Evolutionary conservation across 2,329 filamentous ascomycete species (phyloP), one percentile per base, ranked within the genome.

Genomic region (Penicillium verrucosum): DNA sequence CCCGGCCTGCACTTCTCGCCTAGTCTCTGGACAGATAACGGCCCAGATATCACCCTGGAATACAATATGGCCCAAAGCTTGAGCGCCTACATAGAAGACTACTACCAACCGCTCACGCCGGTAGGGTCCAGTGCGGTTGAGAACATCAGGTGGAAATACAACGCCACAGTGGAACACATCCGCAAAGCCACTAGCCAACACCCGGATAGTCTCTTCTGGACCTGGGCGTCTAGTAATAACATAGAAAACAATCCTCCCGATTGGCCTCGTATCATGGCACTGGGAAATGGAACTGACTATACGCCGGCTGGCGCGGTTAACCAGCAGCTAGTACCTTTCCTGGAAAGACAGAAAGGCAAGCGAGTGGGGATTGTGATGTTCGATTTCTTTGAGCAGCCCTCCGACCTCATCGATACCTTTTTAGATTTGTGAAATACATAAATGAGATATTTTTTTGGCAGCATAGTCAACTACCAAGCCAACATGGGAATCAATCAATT

Each of bases 341-440:
- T 82, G 27, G 56, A 70, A 49, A 44, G 59, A 4, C 59, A 76
- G 55, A 72, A 68, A 43, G 78, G 78, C 2, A 74, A 77, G 64
- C 72, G 80, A 49, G 48, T 82, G n/a, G 80, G 80, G 0, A 78
- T 82, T 58, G 75, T 82, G 14, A 80, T 82, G 70, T 75, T 82
- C 66, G 80, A 82, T 61, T 82, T 79, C 60, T 82, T 75, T 60
- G 75, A 81, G 43, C 65, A 74, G 60, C 79, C 78, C 0, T 63
- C 54, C 2, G 70, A 75, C 4, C 60, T 82, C 47, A 62, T 82
- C 18, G 67, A 73, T 52, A 67, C 70, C 2, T 71, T 80, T 36
- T 60, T 81, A 49, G 59, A 57, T 30, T 45, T 68, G 30, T 64
- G n/a, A 42, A 1, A 2, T 11, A 18, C 4, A 18, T 3, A n/a